A percentile compares a stretch with the other conserved stretches of the same genome.
Conservation (phyloP, 1,284 basidiomycete species). For the Entoloma clypeatum region DNA sequence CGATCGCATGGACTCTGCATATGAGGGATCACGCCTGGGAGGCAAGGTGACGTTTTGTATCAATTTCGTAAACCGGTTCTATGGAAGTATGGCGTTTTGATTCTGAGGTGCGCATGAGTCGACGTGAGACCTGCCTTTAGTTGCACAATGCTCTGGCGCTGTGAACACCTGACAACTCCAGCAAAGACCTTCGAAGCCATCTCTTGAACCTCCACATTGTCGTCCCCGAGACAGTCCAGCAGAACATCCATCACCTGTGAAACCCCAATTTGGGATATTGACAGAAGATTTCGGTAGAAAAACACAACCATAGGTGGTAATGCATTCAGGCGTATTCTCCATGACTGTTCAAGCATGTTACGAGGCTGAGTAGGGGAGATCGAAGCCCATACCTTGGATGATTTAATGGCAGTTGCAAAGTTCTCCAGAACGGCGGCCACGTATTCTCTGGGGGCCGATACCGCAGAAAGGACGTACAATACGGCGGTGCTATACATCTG, state of each 20-base stretch:
- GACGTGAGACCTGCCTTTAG: constrained; percentile 59
- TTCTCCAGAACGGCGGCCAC: constrained; percentile 56
- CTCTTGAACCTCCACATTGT: constrained; percentile 92
- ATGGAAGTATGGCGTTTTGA: constrained; percentile 13
- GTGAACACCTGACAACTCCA: constrained; percentile 90
- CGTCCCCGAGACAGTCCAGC: constrained; percentile 80
- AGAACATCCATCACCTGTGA: constrained; percentile 77
- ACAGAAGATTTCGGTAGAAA: constrained; percentile 82
- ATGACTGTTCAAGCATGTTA: constrained; percentile 47
- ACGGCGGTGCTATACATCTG: constrained; percentile 71
- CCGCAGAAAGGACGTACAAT: constrained; percentile 70
- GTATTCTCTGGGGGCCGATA: constrained; percentile 60
- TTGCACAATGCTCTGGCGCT: constrained; percentile 82
- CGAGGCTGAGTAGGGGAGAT: constrained; percentile 3
- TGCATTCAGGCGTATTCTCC: constrained; percentile 74
- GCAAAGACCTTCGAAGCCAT: constrained; percentile 90
- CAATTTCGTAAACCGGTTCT: constrained; percentile 78
- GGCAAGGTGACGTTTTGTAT: constrained; percentile 68
- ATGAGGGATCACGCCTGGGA: constrained; percentile 64
- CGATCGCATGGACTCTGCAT: constrained; percentile 69
- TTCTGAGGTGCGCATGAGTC: neutral
- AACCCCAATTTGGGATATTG: constrained; percentile 65
- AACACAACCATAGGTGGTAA: constrained; percentile 76
- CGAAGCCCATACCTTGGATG: constrained; percentile 51
- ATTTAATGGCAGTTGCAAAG: constrained; percentile 65